Evolutionary conservation across 257 asterid species (phyloP).

Genomic region (Solanum corneliomulleri): DNA sequence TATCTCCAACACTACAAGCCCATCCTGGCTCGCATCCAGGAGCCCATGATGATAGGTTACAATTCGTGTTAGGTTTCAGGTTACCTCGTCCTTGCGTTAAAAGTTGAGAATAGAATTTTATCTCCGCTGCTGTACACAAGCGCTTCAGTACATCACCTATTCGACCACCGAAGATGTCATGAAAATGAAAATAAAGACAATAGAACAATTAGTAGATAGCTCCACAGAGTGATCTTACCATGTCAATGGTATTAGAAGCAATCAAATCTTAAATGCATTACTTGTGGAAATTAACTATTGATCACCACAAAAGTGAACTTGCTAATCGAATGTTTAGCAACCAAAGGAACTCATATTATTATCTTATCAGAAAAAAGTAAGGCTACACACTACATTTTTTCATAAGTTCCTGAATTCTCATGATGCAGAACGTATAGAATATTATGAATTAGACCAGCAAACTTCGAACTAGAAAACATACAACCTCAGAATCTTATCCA

Average conservation of each 20-base stretch:
- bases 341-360: neutral
- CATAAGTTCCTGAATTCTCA: neutral
- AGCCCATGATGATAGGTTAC: slow-evolving; percentile 75
- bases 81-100: slow-evolving; percentile 27
- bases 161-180: neutral
- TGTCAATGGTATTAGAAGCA: neutral
- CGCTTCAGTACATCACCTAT: slow-evolving; percentile 61
- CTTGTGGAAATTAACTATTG: neutral
- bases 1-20: slow-evolving; percentile 57
- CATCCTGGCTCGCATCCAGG: slow-evolving; percentile 98
- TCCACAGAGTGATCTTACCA: neutral
- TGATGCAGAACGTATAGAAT: neutral
- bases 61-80: slow-evolving; percentile 67
- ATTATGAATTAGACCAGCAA: neutral
- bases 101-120: slow-evolving; percentile 45
- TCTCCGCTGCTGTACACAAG: slow-evolving; percentile 87
- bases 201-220: neutral
- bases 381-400: neutral
- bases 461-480: neutral
- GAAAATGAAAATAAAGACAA: neutral
- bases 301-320: neutral
- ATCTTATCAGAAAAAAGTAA: neutral
- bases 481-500: neutral
- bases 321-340: neutral
- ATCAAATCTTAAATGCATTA: neutral